Percentiles rank a stretch among this genome's conserved stretches.
Evolutionary conservation across 169 alveolate genomes (phyloP).

Genomic region (Theileria orientalis): DNA sequence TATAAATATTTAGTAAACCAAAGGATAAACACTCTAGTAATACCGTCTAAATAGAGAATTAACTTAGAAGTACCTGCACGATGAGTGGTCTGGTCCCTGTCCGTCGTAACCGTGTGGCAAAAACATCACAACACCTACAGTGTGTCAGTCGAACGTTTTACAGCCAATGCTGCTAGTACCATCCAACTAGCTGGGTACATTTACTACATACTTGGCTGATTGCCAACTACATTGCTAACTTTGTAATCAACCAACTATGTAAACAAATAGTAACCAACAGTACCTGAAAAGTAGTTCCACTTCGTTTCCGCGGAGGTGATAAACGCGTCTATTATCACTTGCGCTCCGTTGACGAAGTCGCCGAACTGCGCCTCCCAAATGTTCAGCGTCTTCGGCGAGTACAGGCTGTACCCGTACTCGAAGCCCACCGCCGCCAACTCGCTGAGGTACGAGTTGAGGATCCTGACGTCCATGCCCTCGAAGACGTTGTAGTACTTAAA

Average conservation of each 20-base stretch:
- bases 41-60: no score
- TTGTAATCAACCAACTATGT: no score
- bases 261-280: no score
- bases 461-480: constrained; percentile 68
- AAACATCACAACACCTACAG: constrained; percentile 84
- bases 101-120: constrained; percentile 97
- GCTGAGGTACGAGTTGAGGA: constrained; percentile 85
- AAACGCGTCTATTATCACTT: constrained; percentile 90
- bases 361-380: constrained; percentile 96
- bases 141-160: no score
- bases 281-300: constrained; percentile 86
- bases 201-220: no score
- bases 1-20: no score
- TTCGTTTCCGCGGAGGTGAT: constrained; percentile 92
- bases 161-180: no score
- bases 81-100: constrained; percentile 96
- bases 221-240: no score
- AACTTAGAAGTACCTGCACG: constrained; percentile 66
- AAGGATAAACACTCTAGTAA: no score
- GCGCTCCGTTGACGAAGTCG: constrained; percentile 95
- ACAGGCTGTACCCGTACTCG: constrained; percentile 92
- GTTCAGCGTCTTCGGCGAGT: constrained; percentile 86
- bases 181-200: no score
- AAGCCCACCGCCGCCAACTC: constrained; percentile 92
- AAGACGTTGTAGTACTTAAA: constrained; percentile 62